A percentile compares a stretch with the other conserved stretches of the same genome.
Conservation (phyloP, 164 flowering plant genomes). For the Dillenia turbinata region DNA sequence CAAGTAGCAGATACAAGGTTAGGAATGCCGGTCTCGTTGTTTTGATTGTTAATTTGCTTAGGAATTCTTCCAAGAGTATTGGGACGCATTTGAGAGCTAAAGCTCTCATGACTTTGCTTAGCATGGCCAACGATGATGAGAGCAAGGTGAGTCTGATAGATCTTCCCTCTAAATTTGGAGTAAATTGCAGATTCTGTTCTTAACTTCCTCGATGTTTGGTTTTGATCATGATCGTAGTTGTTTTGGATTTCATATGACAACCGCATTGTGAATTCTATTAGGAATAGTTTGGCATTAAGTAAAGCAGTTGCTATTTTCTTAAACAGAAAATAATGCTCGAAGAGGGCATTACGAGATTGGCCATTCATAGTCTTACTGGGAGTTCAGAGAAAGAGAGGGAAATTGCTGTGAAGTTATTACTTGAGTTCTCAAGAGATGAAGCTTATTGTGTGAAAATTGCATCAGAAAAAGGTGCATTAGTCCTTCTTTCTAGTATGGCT, state of each 20-base stretch:
- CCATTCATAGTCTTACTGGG: conserved; percentile 51
- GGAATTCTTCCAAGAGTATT: conserved; percentile 31
- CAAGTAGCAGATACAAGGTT: conserved; percentile 35
- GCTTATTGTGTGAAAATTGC: conserved; percentile 43
- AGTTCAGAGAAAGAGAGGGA: conserved; percentile 52
- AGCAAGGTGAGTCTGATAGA: conserved; percentile 41
- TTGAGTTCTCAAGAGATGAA: conserved; percentile 44
- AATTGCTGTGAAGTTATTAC: conserved; percentile 46
- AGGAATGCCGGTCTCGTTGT: conserved; percentile 41
- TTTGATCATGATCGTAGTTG: too few relatives aligned
- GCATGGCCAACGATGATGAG: conserved; percentile 59
- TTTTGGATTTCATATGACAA: too few relatives aligned
- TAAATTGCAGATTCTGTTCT: too few relatives aligned
- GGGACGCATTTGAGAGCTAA: conserved; percentile 40
- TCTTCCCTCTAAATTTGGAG: background rate
- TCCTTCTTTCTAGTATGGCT: conserved; percentile 55
- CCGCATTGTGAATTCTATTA: too few relatives aligned
- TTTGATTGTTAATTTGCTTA: conserved; percentile 37
- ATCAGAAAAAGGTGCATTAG: conserved; percentile 57
- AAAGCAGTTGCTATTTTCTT: too few relatives aligned
- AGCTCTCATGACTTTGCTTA: conserved; percentile 41
- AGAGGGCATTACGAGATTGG: conserved; percentile 47
- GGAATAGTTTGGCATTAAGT: too few relatives aligned
- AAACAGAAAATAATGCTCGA: conserved; percentile 46
- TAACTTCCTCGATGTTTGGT: too few relatives aligned